A percentile compares a stretch with the other conserved stretches of the same genome.
These are phyloP conservation scores for Pseudonitzschia pungens DNA, from an alignment of 108 stramenopile species.

Conservation along the genomic window DNA sequence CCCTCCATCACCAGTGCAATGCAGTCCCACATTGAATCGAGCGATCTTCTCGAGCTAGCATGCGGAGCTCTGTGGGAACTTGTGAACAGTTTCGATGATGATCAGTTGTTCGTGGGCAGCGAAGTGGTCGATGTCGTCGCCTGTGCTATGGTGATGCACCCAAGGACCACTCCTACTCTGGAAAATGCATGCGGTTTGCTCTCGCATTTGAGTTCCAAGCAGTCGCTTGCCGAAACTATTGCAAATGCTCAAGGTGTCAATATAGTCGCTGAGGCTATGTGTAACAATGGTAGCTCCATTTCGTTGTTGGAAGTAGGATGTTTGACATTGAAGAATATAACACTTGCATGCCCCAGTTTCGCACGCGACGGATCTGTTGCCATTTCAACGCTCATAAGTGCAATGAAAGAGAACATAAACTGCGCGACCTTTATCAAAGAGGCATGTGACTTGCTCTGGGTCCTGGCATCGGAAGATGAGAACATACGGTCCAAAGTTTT, in stretches of 20 bases:
- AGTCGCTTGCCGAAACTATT: constrained; percentile 39
- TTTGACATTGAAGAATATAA: constrained; percentile 43
- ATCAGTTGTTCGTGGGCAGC: constrained; percentile 35
- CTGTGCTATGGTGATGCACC: constrained; percentile 56
- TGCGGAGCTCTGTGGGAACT: constrained; percentile 49
- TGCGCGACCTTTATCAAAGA: constrained; percentile 32
- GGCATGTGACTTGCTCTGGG: constrained; percentile 53
- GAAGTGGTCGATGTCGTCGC: constrained; percentile 55
- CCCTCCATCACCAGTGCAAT: constrained; percentile 46
- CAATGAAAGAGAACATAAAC: constrained; percentile 43
- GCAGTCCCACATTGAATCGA: constrained; percentile 52
- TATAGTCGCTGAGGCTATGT: constrained; percentile 51
- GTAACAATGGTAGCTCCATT: constrained; percentile 34
- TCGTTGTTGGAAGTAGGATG: constrained; percentile 44
- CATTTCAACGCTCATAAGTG: constrained; percentile 38
- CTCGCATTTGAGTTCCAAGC: constrained; percentile 34
- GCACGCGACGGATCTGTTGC: constrained; percentile 36
- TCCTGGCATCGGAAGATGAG: constrained; percentile 43
- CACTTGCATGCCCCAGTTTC: constrained; percentile 24
- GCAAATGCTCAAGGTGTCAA: constrained; percentile 47
- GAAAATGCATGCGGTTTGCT: constrained; percentile 55
- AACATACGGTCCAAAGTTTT: constrained; percentile 39
- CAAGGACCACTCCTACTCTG: constrained; percentile 31
- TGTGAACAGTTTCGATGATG: constrained; percentile 39
- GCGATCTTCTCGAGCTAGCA: constrained; percentile 45